phyloP scores from a whole-genome alignment of 2,329 filamentous ascomycete species.

The Leptographium flavum region DNA sequence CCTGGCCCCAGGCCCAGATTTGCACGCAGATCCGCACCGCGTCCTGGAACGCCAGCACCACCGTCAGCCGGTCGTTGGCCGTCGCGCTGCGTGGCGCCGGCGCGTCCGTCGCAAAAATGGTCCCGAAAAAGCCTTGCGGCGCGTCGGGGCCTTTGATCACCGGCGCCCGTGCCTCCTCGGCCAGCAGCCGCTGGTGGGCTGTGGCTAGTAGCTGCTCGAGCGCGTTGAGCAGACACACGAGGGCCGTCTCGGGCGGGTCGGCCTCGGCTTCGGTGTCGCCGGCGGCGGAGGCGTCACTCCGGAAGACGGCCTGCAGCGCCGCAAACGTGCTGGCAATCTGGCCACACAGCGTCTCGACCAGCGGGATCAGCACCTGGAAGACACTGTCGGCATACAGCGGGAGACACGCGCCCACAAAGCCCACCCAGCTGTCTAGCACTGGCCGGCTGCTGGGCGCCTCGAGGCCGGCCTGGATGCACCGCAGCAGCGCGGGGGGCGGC shows the following conservation, averaged over 20 bases:
- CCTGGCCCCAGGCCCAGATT: conserved; percentile 60
- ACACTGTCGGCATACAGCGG: conserved; percentile 73
- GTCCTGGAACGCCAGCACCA: conserved; percentile 92
- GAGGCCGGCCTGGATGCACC: conserved; percentile 71
- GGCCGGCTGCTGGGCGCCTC: conserved; percentile 58
- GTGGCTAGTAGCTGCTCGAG: conserved; percentile 81
- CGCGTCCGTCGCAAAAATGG: conserved; percentile 71
- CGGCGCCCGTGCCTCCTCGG: conserved; percentile 58
- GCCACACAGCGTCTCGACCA: conserved; percentile 78
- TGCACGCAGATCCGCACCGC: conserved; percentile 81
- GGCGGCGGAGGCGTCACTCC: conserved; percentile 7
- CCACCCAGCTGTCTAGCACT: conserved; percentile 83
- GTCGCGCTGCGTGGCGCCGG: conserved; percentile 66
- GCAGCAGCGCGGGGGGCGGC: conserved; percentile 60
- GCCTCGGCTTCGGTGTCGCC: conserved; percentile 14
- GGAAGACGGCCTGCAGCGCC: conserved; percentile 53
- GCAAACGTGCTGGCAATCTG: conserved; percentile 63
- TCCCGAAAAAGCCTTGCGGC: conserved; percentile 79
- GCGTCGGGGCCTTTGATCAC: conserved; percentile 67
- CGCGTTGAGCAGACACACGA: conserved; percentile 81
- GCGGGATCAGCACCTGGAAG: conserved; percentile 77
- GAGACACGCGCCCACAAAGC: conserved; percentile 69
- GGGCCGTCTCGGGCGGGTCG: conserved; percentile 49
- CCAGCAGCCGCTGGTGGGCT: conserved; percentile 68
- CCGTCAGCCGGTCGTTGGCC: conserved; percentile 87